A percentile compares a stretch with the other conserved stretches of the same genome.
Evolutionary conservation across 345 rosid genomes (phyloP).

Genomic region (Raphanus raphanistrum): DNA sequence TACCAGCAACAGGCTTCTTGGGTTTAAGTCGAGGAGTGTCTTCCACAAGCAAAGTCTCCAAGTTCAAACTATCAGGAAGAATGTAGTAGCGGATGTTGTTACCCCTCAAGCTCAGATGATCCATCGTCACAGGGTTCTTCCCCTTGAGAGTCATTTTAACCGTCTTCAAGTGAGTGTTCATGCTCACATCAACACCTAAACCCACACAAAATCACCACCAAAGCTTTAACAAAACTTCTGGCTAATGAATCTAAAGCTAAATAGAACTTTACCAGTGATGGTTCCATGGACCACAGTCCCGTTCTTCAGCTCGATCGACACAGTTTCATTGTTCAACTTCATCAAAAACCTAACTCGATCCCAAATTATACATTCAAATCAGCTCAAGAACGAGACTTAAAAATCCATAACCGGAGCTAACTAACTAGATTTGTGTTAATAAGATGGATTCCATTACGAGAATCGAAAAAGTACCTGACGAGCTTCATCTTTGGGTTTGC

Average conservation of each 20-base stretch:
- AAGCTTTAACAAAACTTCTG: not conserved
- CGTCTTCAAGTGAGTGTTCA: constrained; percentile 96
- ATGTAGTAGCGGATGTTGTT: constrained; percentile 95
- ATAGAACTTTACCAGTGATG: constrained; percentile 61
- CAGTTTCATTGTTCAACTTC: constrained; percentile 97
- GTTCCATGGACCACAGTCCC: constrained; percentile 95
- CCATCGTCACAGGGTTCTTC: constrained; percentile 80
- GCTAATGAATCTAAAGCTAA: not conserved
- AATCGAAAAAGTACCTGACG: not conserved
- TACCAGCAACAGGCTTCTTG: constrained; percentile 95
- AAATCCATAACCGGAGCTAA: not conserved
- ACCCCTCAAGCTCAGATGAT: constrained; percentile 92
- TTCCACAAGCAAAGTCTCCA: constrained; percentile 92
- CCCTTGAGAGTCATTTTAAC: constrained; percentile 94
- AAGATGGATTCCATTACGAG: not conserved
- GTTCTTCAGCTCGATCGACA: constrained; percentile 92
- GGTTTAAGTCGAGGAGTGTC: constrained; percentile 96
- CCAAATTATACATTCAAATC: constrained; percentile 1
- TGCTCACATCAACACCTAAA: constrained; percentile 92
- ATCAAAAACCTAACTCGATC: constrained; percentile 74
- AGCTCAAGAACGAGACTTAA: not conserved
- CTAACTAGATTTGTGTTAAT: not conserved
- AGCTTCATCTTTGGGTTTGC: not conserved
- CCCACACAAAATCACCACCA: constrained; percentile 31
- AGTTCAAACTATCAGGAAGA: constrained; percentile 96